phyloP scores from a whole-genome alignment of 1,284 basidiomycete species.

The Leucoagaricus sp. region DNA sequence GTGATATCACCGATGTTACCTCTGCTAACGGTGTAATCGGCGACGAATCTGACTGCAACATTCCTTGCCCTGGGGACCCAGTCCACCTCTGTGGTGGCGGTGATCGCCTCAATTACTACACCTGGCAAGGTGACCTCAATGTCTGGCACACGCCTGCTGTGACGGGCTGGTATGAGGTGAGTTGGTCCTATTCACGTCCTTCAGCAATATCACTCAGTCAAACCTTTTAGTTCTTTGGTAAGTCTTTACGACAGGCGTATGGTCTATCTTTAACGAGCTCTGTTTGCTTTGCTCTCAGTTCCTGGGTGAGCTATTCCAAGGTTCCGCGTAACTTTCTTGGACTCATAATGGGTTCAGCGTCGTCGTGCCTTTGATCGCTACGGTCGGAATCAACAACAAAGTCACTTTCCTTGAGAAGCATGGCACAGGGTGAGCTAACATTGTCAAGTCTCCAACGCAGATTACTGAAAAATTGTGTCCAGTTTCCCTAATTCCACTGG shows the following conservation, averaged over 20 bases:
- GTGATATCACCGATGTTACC: constrained; percentile 58
- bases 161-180: constrained; percentile 67
- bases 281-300: constrained; percentile 27
- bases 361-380: constrained; percentile 70
- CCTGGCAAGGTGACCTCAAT: constrained; percentile 58
- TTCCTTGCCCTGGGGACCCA: constrained; percentile 68
- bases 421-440: constrained; percentile 39
- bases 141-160: constrained; percentile 64
- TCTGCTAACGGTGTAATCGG: constrained; percentile 44
- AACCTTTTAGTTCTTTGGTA: constrained; percentile 53
- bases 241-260: not conserved
- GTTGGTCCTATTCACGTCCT: constrained; percentile 17
- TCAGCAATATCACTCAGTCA: constrained; percentile 2
- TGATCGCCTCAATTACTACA: constrained; percentile 52
- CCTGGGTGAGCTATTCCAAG: constrained; percentile 39
- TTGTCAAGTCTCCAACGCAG: not conserved
- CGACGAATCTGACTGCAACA: constrained; percentile 52
- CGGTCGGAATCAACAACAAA: constrained; percentile 76
- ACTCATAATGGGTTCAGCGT: constrained; percentile 52
- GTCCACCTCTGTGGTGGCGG: constrained; percentile 64
- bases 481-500: constrained; percentile 69
- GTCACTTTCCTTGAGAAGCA: constrained; percentile 74
- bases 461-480: constrained; percentile 8
- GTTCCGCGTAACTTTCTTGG: not conserved
- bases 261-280: not conserved